Evolutionary conservation across 306 rosid species (phyloP).

Genomic region (Medicago lupulina): DNA sequence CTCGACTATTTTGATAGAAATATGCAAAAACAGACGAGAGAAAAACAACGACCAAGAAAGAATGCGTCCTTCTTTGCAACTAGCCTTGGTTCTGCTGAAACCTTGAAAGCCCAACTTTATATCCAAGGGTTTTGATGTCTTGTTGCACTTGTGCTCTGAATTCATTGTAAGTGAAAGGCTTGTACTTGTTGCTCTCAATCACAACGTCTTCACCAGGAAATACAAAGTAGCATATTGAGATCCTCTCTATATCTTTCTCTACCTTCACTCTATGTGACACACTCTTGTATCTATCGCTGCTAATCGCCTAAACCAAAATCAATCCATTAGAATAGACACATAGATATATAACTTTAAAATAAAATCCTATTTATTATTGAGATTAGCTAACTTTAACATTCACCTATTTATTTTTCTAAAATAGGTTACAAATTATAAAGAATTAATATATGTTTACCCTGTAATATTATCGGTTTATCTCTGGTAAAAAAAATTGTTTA

Average conservation of each 20-base stretch:
- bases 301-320: slow-evolving; percentile 58
- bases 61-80: too few species aligned
- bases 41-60: too few species aligned
- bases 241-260: slow-evolving; percentile 54
- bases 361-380: background rate
- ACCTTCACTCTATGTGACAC: slow-evolving; percentile 70
- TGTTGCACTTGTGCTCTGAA: slow-evolving; percentile 67
- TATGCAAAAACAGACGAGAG: too few species aligned
- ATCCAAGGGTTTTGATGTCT: slow-evolving; percentile 58
- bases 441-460: too few species aligned
- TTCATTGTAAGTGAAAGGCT: slow-evolving; percentile 68
- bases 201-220: slow-evolving; percentile 61
- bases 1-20: too few species aligned
- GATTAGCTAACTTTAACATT: too few species aligned
- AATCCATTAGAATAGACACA: background rate
- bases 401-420: too few species aligned
- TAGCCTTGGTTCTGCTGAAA: slow-evolving; percentile 40
- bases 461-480: too few species aligned
- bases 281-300: slow-evolving; percentile 63
- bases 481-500: too few species aligned
- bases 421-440: too few species aligned
- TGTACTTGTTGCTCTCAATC: slow-evolving; percentile 68
- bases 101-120: slow-evolving; percentile 72
- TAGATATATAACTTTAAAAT: background rate
- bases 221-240: slow-evolving; percentile 74